Evolutionary conservation across 176 grass and related monocot genomes (phyloP).

Genomic region (Poa annua): DNA sequence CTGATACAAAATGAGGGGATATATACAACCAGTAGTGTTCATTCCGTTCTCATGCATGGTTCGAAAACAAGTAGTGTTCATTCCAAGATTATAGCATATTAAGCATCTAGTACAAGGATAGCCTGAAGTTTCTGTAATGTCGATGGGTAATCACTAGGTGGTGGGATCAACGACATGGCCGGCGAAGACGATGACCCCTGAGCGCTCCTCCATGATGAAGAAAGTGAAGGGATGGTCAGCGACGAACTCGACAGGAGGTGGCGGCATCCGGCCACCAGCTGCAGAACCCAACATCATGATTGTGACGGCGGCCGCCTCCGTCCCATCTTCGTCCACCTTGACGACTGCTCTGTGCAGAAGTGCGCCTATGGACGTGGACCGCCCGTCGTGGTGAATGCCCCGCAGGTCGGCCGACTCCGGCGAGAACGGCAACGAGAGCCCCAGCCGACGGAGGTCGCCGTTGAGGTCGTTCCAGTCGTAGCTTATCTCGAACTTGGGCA

Average conservation of each 20-base stretch:
- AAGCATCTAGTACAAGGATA: not conserved
- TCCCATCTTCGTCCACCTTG: not conserved
- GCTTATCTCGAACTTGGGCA: slow-evolving; percentile 27
- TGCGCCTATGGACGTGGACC: not conserved
- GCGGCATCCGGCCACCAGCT: not conserved
- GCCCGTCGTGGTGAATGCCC: not conserved
- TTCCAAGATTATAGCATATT: not conserved
- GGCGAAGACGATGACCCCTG: not conserved
- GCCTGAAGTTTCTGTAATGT: not conserved
- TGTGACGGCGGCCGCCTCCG: not conserved
- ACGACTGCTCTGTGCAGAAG: not conserved
- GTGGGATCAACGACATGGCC: not conserved
- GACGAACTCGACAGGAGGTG: not conserved
- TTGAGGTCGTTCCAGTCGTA: not conserved
- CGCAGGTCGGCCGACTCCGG: not conserved
- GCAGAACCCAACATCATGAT: not conserved
- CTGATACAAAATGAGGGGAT: too few species aligned
- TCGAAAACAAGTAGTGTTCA: not conserved
- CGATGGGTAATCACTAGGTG: not conserved
- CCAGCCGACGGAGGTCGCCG: not conserved
- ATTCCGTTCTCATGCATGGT: too few species aligned
- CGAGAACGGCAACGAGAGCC: slow-evolving; percentile 34
- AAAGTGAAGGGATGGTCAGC: not conserved
- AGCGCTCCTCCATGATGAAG: not conserved
- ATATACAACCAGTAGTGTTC: not conserved